Base-by-base conservation (phyloP, 495 filamentous ascomycete species). In the Daldinia loculata region DNA sequence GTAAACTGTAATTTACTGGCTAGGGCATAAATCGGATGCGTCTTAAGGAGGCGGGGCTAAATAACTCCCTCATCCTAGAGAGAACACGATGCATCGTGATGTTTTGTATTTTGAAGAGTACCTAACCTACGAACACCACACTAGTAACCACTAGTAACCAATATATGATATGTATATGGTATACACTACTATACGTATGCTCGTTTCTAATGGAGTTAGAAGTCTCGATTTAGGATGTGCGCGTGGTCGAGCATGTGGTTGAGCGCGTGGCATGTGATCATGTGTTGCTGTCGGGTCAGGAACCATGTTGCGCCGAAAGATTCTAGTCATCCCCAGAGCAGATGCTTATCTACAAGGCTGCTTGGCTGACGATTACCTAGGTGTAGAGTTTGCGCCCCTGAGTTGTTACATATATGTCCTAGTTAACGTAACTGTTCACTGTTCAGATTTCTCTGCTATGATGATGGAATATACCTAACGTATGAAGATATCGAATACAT, bases 41-140 rank as follows among this genome's bases (percentile, higher is more conserved):
- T 48, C 29, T 48, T 55, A 56, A 50, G 63, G 50, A 30, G 57
- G 63, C 34, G 69, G 69, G 69, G 60, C 50, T 53, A 63, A 30
- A 63, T 45, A 52, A 55, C 56, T 56, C 45, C 67, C 29, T 41
- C 27, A 9, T 66, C 24, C 14, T 24, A 27, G 41, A 60, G n/a
- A 60, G 32, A 55, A 63, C 57, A 66, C 43, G 56, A 62, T 27
- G 8, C 17, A 39, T 43, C 60, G 69, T 67, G 59, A 67, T 41
- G 41, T 56, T 15, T 45, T 67, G 29, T 71, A 67, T 59, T 24
- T 27, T 56, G 32, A 51, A 51, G 15, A 51, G 22, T 14, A 4
- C 3, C 41, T 22, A 36, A n/a, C n/a, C n/a, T n/a, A n/a, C n/a
- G n/a, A n/a, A n/a, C 34, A 36, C 34, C 1, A 36, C 32, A 36